Base-by-base conservation (phyloP, 2,329 filamentous ascomycete genomes). In the Mycosphaerelloides madeirae region DNA sequence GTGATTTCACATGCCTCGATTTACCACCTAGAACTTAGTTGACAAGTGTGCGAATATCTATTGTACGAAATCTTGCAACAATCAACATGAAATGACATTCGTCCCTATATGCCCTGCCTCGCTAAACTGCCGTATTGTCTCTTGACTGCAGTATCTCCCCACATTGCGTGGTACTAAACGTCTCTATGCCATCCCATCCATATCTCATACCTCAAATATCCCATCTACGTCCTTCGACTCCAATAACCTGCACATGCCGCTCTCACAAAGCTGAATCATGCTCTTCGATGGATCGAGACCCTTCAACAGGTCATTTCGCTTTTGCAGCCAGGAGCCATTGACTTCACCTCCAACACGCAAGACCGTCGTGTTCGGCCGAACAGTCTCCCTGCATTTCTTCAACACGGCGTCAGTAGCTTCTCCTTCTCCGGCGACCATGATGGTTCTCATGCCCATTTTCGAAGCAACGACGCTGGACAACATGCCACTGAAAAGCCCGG, bases 401-500 rank as follows among this genome's bases (percentile, higher is more conserved):
- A 75, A 28, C 41, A 68, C 72, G 25, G 66, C 62, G 3, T 70
- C 63, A 0, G 69, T 67, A 32, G 52, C 63, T 35, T 63, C 64
- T 22, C 63, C 74, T 33, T 72, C 67, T 7, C 77, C 73, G 1
- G 76, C 70, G 5, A 83, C 69, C 8, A 83, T 75, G 2, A 81
- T 63, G 14, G 76, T 76, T 42, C 76, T 76, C 2, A 82, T 76
- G 0, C 89, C 89, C 3, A 95, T 67, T 47, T 84, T 79, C 3
- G 83, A 79, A 1, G 82, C 80, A 8, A 95, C 87, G 2, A 97
- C 80, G 0, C 78, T 78, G 3, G 80, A 78, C 57, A 97, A 75
- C 56, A 97, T 74, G 3, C 85, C 85, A 0, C 87, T 83, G 67
- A 94, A 97, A 2, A 97, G 75, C 75, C 93, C 95, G 0, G 93